Percentiles rank a stretch among this genome's conserved stretches.
Evolutionary conservation across 371 early-diverging fungal genomes (phyloP).

Genomic region (Dipsacomyces acuminosporus): DNA sequence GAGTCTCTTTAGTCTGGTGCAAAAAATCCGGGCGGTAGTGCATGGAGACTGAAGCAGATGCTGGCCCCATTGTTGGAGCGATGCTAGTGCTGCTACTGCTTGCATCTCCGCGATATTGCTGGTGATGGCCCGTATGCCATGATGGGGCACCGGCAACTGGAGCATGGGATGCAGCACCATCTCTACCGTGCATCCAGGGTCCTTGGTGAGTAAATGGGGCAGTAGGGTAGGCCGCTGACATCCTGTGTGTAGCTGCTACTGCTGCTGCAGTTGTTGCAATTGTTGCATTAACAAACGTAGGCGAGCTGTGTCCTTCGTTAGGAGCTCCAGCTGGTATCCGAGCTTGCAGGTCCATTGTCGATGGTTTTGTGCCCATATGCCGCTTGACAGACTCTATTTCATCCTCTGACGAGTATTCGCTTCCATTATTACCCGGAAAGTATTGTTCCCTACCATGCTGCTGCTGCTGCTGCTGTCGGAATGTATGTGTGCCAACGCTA

Average conservation of each 20-base stretch:
- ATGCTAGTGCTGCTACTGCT: neutral
- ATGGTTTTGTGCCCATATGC: constrained; percentile 38
- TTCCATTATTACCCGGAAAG: no score
- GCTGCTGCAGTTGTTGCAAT: no score
- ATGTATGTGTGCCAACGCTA: no score
- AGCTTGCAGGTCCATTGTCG: constrained; percentile 34
- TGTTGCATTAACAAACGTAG: constrained; percentile 2
- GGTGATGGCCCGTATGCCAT: neutral
- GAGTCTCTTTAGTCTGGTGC: constrained; percentile 1
- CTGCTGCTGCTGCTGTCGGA: constrained; percentile 4
- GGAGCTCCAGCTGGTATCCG: constrained; percentile 5
- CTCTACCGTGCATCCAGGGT: no score
- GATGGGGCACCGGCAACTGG: neutral
- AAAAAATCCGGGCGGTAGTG: neutral
- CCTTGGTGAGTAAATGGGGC: no score
- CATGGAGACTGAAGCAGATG: neutral
- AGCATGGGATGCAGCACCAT: no score
- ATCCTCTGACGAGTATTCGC: constrained; percentile 33
- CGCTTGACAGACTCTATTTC: constrained; percentile 42
- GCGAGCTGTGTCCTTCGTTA: constrained; percentile 18
- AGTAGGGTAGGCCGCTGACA: no score
- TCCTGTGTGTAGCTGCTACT: no score
- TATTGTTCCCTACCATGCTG: constrained; percentile 3
- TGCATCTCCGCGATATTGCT: neutral
- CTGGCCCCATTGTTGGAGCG: no score